phyloP scores from a whole-genome alignment of 305 asterid species.

The Lippia alba region DNA sequence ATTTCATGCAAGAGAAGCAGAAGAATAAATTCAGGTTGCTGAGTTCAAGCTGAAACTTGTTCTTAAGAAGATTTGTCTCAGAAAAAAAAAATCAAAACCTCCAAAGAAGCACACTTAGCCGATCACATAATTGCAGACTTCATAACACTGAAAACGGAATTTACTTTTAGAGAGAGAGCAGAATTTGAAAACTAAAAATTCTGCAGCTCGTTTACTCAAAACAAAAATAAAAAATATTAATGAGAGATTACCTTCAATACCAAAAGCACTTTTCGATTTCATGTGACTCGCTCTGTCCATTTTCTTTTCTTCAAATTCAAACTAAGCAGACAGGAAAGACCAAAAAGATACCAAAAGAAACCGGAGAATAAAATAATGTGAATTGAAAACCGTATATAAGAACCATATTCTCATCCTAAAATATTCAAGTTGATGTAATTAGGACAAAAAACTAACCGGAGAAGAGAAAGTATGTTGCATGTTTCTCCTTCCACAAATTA shows the following conservation, averaged over 20 bases:
- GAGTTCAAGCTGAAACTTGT: neutral
- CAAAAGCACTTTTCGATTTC: conserved; percentile 77
- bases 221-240: conserved; percentile 5
- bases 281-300: conserved; percentile 86
- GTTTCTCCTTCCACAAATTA: too few relatives aligned
- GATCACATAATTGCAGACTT: conserved; percentile 4
- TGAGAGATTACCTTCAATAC: conserved; percentile 61
- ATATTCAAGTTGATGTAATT: conserved; percentile 29
- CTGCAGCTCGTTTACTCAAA: neutral
- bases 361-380: conserved; percentile 20
- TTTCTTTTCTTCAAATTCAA: conserved; percentile 46
- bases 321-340: conserved; percentile 31
- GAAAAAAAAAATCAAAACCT: conserved; percentile 9
- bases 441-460: conserved; percentile 19
- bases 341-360: conserved; percentile 33
- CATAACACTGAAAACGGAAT: neutral
- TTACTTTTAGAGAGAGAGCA: conserved; percentile 1
- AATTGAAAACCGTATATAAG: conserved; percentile 18
- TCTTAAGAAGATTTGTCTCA: neutral
- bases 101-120: conserved; percentile 5
- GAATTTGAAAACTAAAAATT: conserved; percentile 7
- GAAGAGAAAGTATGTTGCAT: conserved; percentile 30
- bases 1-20: conserved; percentile 21
- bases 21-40: conserved; percentile 18
- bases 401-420: conserved; percentile 92